Evolutionary conservation across 179 eudicot genomes (phyloP).

Genomic region (Carnegiea gigantea): DNA sequence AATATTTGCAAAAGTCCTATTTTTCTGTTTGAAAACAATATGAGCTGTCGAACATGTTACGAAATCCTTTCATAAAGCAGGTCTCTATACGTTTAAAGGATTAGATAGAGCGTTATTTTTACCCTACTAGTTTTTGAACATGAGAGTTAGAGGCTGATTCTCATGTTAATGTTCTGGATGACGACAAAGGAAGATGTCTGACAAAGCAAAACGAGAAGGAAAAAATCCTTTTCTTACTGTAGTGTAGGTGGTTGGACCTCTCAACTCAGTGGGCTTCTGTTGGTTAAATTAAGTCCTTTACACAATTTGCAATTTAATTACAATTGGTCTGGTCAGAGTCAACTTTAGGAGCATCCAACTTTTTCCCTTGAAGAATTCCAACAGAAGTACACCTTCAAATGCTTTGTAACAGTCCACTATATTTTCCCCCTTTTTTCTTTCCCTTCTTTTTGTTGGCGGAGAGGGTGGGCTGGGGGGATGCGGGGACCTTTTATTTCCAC

Average conservation of each 20-base stretch:
- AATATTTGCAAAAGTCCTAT: neutral
- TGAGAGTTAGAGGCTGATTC: neutral
- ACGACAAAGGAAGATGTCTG: neutral
- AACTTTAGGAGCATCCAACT: neutral
- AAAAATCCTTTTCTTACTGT: neutral
- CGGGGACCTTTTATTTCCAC: too few species aligned
- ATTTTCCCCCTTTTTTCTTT: too few species aligned
- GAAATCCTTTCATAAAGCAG: neutral
- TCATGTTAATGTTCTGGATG: neutral
- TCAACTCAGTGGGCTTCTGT: neutral
- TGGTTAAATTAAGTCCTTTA: neutral
- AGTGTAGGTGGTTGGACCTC: neutral
- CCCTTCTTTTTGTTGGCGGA: too few species aligned
- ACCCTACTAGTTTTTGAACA: neutral
- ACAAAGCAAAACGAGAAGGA: neutral
- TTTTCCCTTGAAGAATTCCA: too few species aligned
- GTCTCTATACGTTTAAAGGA: neutral
- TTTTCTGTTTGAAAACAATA: slow-evolving; percentile 1
- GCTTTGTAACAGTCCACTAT: too few species aligned
- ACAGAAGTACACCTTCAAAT: neutral
- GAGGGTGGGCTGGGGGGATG: too few species aligned
- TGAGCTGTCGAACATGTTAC: neutral
- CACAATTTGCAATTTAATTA: neutral
- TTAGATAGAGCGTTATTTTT: neutral
- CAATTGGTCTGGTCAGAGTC: neutral